Conservation (phyloP, 164 flowering plant genomes). For the Litsea cubeba region DNA sequence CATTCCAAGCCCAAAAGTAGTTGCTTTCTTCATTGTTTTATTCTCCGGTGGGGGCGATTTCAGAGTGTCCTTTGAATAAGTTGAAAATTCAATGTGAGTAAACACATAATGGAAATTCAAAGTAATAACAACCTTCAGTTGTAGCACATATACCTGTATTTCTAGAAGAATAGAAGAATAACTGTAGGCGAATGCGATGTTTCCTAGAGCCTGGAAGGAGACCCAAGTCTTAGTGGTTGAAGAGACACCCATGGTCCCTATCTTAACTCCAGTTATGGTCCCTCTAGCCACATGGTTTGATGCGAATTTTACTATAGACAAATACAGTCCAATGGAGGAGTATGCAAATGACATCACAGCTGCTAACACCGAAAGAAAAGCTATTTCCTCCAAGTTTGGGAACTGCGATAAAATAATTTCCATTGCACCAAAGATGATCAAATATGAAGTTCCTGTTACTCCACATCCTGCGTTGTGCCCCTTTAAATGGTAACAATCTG, state of each 20-base stretch:
- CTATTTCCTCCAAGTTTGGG: conserved; percentile 39
- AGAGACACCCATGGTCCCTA: conserved; percentile 10
- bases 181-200: conserved; percentile 43
- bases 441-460: conserved; percentile 20
- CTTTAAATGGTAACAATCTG: conserved; percentile 29
- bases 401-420: conserved; percentile 33
- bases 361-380: conserved; percentile 32
- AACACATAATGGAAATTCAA: background rate
- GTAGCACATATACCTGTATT: conserved; percentile 30
- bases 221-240: conserved; percentile 25
- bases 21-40: conserved; percentile 22
- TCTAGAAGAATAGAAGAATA: conserved; percentile 30
- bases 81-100: background rate
- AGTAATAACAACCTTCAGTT: background rate
- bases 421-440: conserved; percentile 28
- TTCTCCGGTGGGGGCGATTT: conserved; percentile 22
- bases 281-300: conserved; percentile 23
- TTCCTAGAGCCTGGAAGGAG: conserved; percentile 36
- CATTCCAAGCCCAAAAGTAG: background rate
- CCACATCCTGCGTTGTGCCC: conserved; percentile 26
- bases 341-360: conserved; percentile 30
- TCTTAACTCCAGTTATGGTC: conserved; percentile 13
- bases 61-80: conserved; percentile 14
- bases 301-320: conserved; percentile 20
- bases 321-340: conserved; percentile 19